phyloP scores from a whole-genome alignment of 768 basidiomycete species.

The Leccinum boreale region DNA sequence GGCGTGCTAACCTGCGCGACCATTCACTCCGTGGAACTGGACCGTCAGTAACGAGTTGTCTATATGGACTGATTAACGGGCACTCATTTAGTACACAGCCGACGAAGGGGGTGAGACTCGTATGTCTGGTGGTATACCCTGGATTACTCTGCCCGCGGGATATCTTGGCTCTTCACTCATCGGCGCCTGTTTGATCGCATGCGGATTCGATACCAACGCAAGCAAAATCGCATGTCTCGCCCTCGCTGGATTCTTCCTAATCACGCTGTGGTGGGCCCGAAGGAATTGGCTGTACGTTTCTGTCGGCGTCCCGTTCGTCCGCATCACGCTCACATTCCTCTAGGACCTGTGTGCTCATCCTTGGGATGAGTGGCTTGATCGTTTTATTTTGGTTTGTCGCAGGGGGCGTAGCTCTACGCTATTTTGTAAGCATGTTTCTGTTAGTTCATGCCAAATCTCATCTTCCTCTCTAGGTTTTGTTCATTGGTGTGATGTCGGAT shows the following conservation, averaged over 20 bases:
- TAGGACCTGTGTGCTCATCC: conserved; percentile 76
- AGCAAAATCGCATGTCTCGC: conserved; percentile 80
- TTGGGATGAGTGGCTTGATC: conserved; percentile 77
- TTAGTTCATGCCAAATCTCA: neutral
- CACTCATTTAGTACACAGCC: conserved; percentile 39
- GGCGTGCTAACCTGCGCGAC: conserved; percentile 83
- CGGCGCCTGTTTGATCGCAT: conserved; percentile 82
- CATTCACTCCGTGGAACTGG: conserved; percentile 82
- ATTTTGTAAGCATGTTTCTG: conserved; percentile 48
- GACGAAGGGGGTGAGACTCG: conserved; percentile 85
- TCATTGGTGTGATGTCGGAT: conserved; percentile 86
- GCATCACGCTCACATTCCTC: neutral
- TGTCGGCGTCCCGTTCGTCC: too few species aligned
- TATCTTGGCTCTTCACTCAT: conserved; percentile 85
- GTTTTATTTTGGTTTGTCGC: conserved; percentile 82
- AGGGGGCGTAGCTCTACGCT: conserved; percentile 72
- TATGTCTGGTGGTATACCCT: conserved; percentile 84
- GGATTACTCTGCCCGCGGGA: conserved; percentile 81
- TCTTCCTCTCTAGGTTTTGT: conserved; percentile 53
- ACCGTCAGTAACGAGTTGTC: conserved; percentile 53
- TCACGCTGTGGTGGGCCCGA: conserved; percentile 88
- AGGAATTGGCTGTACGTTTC: conserved; percentile 63
- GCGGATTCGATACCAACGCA: conserved; percentile 86
- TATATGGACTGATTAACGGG: neutral
- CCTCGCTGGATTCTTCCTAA: conserved; percentile 79